phyloP scores from a whole-genome alignment of 2,329 filamentous ascomycete genomes.

The Scedosporium apiospermum region DNA sequence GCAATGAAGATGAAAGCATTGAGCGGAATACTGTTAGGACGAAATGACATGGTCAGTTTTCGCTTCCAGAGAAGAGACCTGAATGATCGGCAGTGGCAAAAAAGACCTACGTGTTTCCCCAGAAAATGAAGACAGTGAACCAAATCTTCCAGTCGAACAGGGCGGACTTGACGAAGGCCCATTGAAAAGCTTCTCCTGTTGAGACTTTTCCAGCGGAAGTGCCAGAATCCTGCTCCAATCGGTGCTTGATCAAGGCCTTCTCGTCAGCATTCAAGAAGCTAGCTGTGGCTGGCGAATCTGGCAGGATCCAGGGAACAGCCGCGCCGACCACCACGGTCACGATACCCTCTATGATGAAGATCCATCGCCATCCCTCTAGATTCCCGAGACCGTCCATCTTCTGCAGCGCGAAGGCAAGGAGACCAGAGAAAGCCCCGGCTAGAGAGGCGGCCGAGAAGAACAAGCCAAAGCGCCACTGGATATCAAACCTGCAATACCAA shows the following conservation, averaged over 20 bases:
- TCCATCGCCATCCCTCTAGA: constrained; percentile 47
- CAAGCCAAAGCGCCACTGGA: constrained; percentile 15
- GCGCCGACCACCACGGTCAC: constrained; percentile 57
- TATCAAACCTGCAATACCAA: constrained; percentile 21
- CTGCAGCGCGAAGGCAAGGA: constrained; percentile 58
- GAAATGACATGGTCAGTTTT: not conserved
- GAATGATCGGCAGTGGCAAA: constrained; percentile 13
- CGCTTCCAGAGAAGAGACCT: not conserved
- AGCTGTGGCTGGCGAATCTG: constrained; percentile 70
- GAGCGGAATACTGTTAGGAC: constrained; percentile 24
- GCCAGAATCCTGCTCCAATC: too few relatives aligned
- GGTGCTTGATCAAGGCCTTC: constrained; percentile 61
- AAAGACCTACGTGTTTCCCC: too few relatives aligned
- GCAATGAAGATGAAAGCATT: constrained; percentile 41
- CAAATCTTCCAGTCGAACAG: constrained; percentile 69
- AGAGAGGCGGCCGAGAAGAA: constrained; percentile 71
- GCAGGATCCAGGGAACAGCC: constrained; percentile 59
- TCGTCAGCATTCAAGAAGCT: constrained; percentile 52
- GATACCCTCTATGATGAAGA: too few relatives aligned
- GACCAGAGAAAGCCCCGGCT: constrained; percentile 63
- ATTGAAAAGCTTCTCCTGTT: constrained; percentile 53
- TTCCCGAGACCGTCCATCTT: constrained; percentile 53
- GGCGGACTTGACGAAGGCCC: constrained; percentile 58
- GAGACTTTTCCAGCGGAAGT: constrained; percentile 31
- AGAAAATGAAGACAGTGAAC: constrained; percentile 36